Evolutionary conservation across 2,329 filamentous ascomycete genomes (phyloP), one percentile per base, ranked within the genome.

Genomic region (Trichophyton rubrum): DNA sequence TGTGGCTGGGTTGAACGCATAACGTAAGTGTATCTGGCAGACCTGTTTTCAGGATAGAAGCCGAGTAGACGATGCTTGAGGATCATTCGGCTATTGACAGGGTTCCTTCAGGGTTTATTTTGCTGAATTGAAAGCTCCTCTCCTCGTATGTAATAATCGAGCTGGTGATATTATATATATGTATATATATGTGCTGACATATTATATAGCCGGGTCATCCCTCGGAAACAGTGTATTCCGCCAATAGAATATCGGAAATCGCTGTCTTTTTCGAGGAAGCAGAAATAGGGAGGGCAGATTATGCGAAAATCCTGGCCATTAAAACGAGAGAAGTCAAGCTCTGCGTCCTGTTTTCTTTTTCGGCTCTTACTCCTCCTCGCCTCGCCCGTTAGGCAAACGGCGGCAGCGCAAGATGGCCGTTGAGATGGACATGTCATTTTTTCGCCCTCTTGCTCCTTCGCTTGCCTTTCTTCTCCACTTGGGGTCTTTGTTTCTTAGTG

Each of bases 31-130:
- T 51, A 51, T 47, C 33, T 22, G 20, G 43, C 45, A 24, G 20
- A 27, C 22, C 8, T 51, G 22, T 27, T 9, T 27, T 8, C 9
- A 20, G 49, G 20, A 51, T 51, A 22, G 17, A 30, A n/a, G 15
- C 49, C 27, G 11, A 7, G 13, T 3, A 30, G 22, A 27, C 22
- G 7, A 53, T 53, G 22, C 27, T 30, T 27, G 51, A 35, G 27
- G 27, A 55, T 55, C 51, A 17, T 55, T 55, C 51, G 51, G 51
- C 51, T 55, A 55, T 55, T 55, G 51, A n/a, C 51, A 55, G 30
- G 51, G 51, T 55, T 22, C 7, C 11, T 51, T 47, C 43, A 47
- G 43, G 43, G 43, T 47, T 47, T 20, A 20, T 22, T 51, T 22
- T 51, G 11, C 30, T 27, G 45, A 51, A 51, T 11, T 24, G 45